A percentile compares a stretch with the other conserved stretches of the same genome.
phyloP scores from a whole-genome alignment of 1,284 basidiomycete species.

The Sanguinoderma infundibulare region DNA sequence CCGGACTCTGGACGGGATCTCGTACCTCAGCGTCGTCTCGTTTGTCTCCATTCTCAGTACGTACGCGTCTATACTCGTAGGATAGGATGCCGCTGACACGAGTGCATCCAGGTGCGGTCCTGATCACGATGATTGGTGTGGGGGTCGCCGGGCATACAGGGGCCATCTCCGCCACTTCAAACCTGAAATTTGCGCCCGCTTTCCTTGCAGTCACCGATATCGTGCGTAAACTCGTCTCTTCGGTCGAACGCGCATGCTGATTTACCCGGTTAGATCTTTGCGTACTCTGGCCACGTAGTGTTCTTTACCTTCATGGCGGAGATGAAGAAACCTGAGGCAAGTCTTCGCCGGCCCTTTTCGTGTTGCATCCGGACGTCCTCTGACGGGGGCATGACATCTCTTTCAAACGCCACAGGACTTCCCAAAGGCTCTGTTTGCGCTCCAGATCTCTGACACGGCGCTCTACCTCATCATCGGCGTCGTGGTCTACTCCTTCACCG shows the following conservation, averaged over 20 bases:
- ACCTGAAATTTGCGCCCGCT: conserved; percentile 50
- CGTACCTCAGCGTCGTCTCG: conserved; percentile 37
- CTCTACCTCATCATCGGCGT: conserved; percentile 38
- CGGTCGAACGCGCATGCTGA: not conserved
- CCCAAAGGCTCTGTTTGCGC: conserved; percentile 34
- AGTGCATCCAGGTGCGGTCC: conserved; percentile 35
- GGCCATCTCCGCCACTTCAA: conserved; percentile 40
- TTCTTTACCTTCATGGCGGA: conserved; percentile 63
- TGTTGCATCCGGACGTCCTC: too few species aligned
- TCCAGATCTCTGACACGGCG: conserved; percentile 37
- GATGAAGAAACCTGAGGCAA: conserved; percentile 49
- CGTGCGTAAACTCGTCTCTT: conserved; percentile 32
- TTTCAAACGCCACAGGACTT: too few species aligned
- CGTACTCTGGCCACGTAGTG: conserved; percentile 50
- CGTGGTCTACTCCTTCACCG: conserved; percentile 37
- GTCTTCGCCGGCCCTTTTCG: not conserved
- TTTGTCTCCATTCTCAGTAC: conserved; percentile 44
- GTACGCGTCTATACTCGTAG: conserved; percentile 21
- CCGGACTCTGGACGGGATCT: conserved; percentile 36
- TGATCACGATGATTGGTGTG: conserved; percentile 58
- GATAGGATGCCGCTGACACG: not conserved
- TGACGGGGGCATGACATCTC: too few species aligned
- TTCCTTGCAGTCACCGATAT: conserved; percentile 61
- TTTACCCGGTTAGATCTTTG: conserved; percentile 46
- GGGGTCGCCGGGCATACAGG: conserved; percentile 49